Evolutionary conservation across 139 green algal genomes (phyloP).

Genomic region (Edaphochlamys debaryana): DNA sequence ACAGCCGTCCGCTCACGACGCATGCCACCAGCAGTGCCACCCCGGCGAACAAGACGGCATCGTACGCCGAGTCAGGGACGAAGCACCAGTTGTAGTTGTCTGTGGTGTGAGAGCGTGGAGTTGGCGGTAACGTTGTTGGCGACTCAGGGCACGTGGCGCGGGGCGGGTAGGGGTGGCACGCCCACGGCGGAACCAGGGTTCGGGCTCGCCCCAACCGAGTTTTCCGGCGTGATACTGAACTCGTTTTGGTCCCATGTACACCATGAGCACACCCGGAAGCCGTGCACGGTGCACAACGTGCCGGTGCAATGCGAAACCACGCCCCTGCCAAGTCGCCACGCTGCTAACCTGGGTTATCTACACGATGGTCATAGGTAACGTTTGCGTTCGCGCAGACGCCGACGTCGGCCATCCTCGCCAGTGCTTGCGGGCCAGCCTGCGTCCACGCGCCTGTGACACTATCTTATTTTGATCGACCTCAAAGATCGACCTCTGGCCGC

Average conservation of each 20-base stretch:
- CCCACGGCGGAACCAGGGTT: neutral
- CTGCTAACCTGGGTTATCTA: slow-evolving; percentile 51
- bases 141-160: neutral
- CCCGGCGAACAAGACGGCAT: slow-evolving; percentile 66
- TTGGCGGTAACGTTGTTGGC: neutral
- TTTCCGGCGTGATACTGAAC: neutral
- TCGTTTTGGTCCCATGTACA: neutral
- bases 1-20: slow-evolving; percentile 41
- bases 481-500: too few relatives aligned
- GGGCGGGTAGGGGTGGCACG: neutral
- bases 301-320: neutral
- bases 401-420: too few relatives aligned
- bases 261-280: neutral
- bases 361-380: slow-evolving; percentile 52
- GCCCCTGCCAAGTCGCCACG: neutral
- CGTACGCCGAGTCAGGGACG: slow-evolving; percentile 55
- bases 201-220: too few relatives aligned
- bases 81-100: slow-evolving; percentile 65
- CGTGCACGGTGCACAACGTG: neutral
- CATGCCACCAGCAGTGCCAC: slow-evolving; percentile 57
- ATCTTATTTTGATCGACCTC: too few relatives aligned
- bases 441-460: too few relatives aligned
- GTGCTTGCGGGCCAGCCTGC: too few relatives aligned
- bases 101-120: neutral
- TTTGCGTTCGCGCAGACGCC: slow-evolving; percentile 15